Base-by-base conservation (phyloP, 345 rosid species). In the Eucalyptus marginata region DNA sequence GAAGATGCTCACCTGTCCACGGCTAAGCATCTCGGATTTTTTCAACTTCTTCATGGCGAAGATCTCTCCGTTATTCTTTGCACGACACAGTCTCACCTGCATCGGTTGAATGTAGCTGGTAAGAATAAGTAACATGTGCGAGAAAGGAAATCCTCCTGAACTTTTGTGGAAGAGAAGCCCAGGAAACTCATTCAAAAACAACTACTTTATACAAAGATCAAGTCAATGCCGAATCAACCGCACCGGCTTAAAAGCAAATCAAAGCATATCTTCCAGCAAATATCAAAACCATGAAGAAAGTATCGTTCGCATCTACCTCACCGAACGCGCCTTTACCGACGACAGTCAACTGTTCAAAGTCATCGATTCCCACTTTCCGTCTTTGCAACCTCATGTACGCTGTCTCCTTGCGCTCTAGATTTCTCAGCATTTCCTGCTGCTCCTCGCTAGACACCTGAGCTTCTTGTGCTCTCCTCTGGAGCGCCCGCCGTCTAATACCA, bases 311-410 rank as follows among this genome's bases (percentile, higher is more conserved):
- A 62, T 54, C 40, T 94, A 97, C 99, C 98, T 98, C 99, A 62
- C 96, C 99, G 90, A 97, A 98, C 90, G 99, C 99, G 86, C 99
- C 99, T 95, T 94, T 98, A 59, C 99, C 99, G 88, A 96, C 95
- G 51, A 96, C 94, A 49, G 97, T 95, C 88, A 98, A 91, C 47
- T 95, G 96, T 90, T 98, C 99, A 86, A 98, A 98, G 89, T 98
- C 99, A 88, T 98, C 99, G 24, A 96, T 95, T 86, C 99, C 99
- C 90, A 96, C 91, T 92, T 98, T 98, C 90, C 98, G 98, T 89
- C 99, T 93, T 94, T 97, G 99, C 92, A 96, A 64, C 89, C 99
- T 93, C 99, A 97, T 97, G 88, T 92, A 96, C 92, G 95, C 99
- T 6, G 99, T 97, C 90, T 97, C 99, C 27, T 94, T 96, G 51